Evolutionary conservation across 495 filamentous ascomycete species (phyloP).

Genomic region (Annulohypoxylon maeteangense): DNA sequence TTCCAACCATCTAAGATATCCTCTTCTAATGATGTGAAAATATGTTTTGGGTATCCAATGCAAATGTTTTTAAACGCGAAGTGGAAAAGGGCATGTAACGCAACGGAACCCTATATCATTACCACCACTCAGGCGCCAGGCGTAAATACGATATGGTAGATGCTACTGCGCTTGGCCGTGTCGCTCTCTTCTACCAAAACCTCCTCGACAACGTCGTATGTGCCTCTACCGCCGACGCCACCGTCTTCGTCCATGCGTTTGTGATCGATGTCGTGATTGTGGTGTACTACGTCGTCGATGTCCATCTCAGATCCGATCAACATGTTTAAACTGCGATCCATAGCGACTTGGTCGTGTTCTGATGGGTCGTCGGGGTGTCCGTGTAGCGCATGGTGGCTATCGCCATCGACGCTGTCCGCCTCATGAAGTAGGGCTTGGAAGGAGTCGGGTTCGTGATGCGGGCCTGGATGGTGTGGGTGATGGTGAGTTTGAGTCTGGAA

Average conservation of each 20-base stretch:
- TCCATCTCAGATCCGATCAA: conserved; percentile 56
- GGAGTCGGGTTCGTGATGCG: conserved; percentile 45
- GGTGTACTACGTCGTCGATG: conserved; percentile 32
- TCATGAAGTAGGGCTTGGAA: conserved; percentile 59
- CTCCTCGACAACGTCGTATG: neutral
- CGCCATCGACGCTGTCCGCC: conserved; percentile 36
- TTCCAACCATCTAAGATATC: neutral
- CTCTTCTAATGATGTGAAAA: neutral
- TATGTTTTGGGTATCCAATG: conserved; percentile 7
- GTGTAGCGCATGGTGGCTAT: neutral
- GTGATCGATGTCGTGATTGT: conserved; percentile 4
- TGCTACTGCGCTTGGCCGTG: conserved; percentile 40
- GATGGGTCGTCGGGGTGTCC: conserved; percentile 29
- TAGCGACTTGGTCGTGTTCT: conserved; percentile 51
- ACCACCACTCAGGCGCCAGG: conserved; percentile 15
- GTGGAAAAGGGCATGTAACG: neutral
- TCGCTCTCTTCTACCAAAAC: conserved; percentile 24
- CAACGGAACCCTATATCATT: too few species aligned
- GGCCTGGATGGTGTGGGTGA: conserved; percentile 37
- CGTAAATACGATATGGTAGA: conserved; percentile 48
- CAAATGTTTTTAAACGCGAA: neutral
- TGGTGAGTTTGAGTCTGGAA: conserved; percentile 42
- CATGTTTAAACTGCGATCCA: conserved; percentile 64
- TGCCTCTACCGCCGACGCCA: neutral
- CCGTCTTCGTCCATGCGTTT: neutral